These are phyloP conservation scores for Parsonsia alboflavescens DNA, from an alignment of 257 asterid species.

Conservation along the genomic window DNA sequence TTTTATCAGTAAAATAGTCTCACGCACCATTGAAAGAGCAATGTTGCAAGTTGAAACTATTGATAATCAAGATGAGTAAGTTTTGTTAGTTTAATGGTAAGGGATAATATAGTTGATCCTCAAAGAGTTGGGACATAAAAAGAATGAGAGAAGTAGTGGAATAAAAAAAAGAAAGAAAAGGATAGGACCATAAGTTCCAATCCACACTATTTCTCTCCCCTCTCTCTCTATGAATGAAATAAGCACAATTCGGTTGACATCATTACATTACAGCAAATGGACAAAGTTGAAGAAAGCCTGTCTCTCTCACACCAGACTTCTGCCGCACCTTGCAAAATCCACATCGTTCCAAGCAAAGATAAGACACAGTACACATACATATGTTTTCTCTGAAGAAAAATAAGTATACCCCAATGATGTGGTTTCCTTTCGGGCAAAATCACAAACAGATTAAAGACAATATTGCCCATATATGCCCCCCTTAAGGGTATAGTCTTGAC, in stretches of 20 bases:
- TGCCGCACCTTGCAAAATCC: background rate
- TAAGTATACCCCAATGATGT: background rate
- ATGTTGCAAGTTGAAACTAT: no score
- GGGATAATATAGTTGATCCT: no score
- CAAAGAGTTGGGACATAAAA: no score
- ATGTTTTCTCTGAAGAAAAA: conserved; percentile 2
- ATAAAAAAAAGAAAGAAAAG: no score
- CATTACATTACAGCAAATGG: background rate
- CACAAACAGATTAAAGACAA: background rate
- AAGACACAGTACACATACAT: background rate
- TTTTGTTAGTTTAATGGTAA: no score
- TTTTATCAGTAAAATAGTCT: no score
- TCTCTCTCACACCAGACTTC: background rate
- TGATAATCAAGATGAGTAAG: no score
- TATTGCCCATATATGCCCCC: background rate
- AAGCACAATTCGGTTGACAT: background rate
- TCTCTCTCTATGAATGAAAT: background rate
- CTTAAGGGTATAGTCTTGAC: background rate
- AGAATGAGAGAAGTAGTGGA: no score
- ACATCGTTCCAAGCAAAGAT: background rate
- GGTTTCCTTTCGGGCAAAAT: background rate
- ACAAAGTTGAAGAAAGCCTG: background rate
- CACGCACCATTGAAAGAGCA: no score
- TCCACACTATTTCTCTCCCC: background rate
- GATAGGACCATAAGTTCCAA: no score